Evolutionary conservation across 495 filamentous ascomycete species (phyloP).

Genomic region (Jackrogersella minutella): DNA sequence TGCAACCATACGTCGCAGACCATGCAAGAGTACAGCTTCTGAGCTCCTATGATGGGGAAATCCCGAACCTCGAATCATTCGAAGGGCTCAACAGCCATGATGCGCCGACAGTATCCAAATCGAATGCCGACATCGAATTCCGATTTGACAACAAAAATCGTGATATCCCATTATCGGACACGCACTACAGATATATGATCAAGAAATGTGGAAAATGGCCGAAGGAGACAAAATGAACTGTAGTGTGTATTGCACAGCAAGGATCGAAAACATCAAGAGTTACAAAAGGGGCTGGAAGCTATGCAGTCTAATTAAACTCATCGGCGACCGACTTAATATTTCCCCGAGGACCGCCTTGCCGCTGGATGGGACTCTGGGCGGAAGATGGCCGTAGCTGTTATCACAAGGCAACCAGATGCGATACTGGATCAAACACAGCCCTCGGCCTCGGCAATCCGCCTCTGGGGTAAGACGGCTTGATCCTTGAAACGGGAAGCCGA

Average conservation of each 20-base stretch:
- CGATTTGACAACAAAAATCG: no score
- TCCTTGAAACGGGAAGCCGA: neutral
- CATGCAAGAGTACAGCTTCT: neutral
- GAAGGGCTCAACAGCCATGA: neutral
- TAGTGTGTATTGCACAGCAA: neutral
- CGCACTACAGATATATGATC: no score
- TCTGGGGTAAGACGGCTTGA: neutral
- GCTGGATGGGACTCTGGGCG: no score
- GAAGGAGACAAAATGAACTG: neutral
- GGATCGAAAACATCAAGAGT: neutral
- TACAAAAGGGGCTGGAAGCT: neutral
- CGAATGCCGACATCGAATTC: no score
- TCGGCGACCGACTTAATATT: slow-evolving; percentile 1
- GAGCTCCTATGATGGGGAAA: neutral
- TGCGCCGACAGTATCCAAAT: no score
- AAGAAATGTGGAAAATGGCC: neutral
- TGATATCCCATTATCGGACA: no score
- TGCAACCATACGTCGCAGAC: neutral
- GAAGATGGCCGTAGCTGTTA: slow-evolving; percentile 1
- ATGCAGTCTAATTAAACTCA: slow-evolving; percentile 32
- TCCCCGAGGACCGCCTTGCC: neutral
- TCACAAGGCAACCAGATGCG: neutral
- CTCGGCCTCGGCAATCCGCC: neutral
- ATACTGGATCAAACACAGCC: slow-evolving; percentile 3
- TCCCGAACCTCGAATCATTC: no score